Percentiles rank a stretch among this genome's conserved stretches.
Conservation (phyloP, 2,329 filamentous ascomycete genomes). For the Delphinella strobiligena region DNA sequence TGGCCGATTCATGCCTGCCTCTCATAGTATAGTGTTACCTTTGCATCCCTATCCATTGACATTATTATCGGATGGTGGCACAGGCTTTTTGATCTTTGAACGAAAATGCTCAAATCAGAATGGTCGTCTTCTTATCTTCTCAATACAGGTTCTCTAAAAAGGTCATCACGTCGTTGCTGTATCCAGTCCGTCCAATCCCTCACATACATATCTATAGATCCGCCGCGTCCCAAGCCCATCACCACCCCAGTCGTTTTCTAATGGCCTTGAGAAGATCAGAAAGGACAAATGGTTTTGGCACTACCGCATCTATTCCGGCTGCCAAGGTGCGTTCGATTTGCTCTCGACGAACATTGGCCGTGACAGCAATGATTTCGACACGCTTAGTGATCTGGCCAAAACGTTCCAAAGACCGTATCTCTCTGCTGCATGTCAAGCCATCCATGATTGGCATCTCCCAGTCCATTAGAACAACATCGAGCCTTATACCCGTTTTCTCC, state of each 20-base stretch:
- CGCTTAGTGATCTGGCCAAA: conserved; percentile 9
- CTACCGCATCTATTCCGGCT: conserved; percentile 14
- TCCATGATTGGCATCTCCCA: conserved; percentile 17
- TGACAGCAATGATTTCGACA: conserved; percentile 18
- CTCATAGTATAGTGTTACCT: too few relatives aligned
- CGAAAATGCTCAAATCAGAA: too few relatives aligned
- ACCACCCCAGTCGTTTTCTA: conserved; percentile 2
- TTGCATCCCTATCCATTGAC: too few relatives aligned
- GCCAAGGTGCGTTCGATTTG: conserved; percentile 11
- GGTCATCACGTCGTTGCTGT: too few relatives aligned
- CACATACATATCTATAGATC: too few relatives aligned
- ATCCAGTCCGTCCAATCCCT: too few relatives aligned
- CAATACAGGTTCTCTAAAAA: too few relatives aligned
- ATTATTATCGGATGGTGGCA: too few relatives aligned
- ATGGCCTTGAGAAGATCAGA: conserved; percentile 15
- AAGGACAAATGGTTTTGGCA: conserved; percentile 24
- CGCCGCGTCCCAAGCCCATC: too few relatives aligned
- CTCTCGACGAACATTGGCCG: conserved; percentile 17
- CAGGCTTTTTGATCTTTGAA: too few relatives aligned
- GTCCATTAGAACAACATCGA: conserved; percentile 13
- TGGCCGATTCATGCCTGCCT: too few relatives aligned
- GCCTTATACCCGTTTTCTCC: background rate
- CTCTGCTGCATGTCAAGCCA: conserved; percentile 14
- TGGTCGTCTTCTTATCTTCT: too few relatives aligned
- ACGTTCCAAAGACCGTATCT: conserved; percentile 15